Percentiles rank a stretch among this genome's conserved stretches.
Evolutionary conservation across 2,329 filamentous ascomycete genomes (phyloP).

Genomic region (Sporothrix inflata): DNA sequence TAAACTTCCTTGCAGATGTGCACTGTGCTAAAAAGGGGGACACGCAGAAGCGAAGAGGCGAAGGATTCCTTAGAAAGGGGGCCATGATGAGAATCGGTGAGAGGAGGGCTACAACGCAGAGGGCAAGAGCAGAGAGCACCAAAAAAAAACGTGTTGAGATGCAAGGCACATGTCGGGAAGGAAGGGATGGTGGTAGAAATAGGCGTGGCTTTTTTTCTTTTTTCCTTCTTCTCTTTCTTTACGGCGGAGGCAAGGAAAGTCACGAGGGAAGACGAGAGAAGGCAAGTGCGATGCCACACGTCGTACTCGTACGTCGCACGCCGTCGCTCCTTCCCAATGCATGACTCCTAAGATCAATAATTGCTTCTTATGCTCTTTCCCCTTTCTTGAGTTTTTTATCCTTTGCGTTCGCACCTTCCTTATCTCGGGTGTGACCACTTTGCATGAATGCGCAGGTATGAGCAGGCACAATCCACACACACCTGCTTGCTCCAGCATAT

Average conservation of each 20-base stretch:
- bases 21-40: not conserved
- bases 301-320: not conserved
- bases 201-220: not conserved
- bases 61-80: not conserved
- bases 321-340: conserved; percentile 6
- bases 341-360: too few relatives aligned
- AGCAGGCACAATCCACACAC: not conserved
- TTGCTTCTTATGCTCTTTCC: not conserved
- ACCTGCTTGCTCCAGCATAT: not conserved
- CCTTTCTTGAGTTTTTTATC: not conserved
- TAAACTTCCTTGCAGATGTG: not conserved
- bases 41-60: not conserved
- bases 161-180: not conserved
- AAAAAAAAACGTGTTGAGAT: not conserved
- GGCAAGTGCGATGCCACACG: not conserved
- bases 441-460: not conserved
- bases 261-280: not conserved
- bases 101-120: not conserved
- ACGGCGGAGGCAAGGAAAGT: not conserved
- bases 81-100: not conserved
- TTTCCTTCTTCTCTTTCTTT: too few relatives aligned
- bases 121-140: not conserved
- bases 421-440: not conserved
- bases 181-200: not conserved
- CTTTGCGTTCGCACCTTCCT: not conserved